Evolutionary conservation across 139 green algal species (phyloP), one percentile per base, ranked within the genome.

Genomic region (Astrephomene gubernaculifera): DNA sequence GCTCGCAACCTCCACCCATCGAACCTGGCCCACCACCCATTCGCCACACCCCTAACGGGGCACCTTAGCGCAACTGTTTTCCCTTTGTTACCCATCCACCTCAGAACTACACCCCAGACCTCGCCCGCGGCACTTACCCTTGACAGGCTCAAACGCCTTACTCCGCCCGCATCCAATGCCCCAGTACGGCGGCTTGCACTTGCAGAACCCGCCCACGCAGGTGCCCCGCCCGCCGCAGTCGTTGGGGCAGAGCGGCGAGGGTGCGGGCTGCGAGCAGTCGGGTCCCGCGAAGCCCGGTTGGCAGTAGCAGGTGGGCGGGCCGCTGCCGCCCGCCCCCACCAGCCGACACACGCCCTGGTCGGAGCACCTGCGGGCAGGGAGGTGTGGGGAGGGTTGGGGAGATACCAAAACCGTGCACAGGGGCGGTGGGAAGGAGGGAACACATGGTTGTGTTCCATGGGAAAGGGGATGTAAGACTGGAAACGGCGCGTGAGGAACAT

Each of bases 191-290:
- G 49, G 31, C 19, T 87, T 36, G 69, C 86, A 89, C 35, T 79
- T 38, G 79, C 86, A 89, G 86, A 89, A 89, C 45, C 86, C 86
- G 49, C 49, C 72, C 45, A 72, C 35, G 64, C 83, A 88, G 10
- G 38, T 72, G 63, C 83, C 73, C 4, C 73, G 33, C 5, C 52
- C 52, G 35, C 35, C 52, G 73, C 73, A 86, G 45, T 44, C 25
- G 45, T 57, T 53, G 35, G 79, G 45, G 45, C 79, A 86, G 14
- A 54, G 19, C 10, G 71, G 4, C 5, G 31, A 19, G 8, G 5
- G 41, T 1, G 25, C 19, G 0, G 31, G 1, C 27, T 69, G 7
- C 29, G 29, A 2, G 45, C 79, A 86, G 29, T 68, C 45, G 6
- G 27, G 35, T 12, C 79, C 79, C 6, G 6, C 7, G 44, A 79